A percentile compares a stretch with the other conserved stretches of the same genome.
Evolutionary conservation across 805 yeast species (phyloP).

Genomic region (Candida piceae): DNA sequence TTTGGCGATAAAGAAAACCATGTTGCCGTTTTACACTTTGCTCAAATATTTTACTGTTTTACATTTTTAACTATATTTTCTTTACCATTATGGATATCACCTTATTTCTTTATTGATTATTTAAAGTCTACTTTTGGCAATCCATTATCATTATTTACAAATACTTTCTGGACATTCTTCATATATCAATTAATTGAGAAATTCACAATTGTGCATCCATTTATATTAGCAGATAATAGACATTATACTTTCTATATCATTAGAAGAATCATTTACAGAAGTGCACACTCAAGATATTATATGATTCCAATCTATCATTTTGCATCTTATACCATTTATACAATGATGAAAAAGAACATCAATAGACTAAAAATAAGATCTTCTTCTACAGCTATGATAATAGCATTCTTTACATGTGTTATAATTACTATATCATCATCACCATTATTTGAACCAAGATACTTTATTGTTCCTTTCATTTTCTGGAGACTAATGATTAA

Average conservation of each 20-base stretch:
- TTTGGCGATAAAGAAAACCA: conserved; percentile 92
- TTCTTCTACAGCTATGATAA: conserved; percentile 34
- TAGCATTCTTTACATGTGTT: conserved; percentile 49
- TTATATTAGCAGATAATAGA: conserved; percentile 87
- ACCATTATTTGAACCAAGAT: conserved; percentile 91
- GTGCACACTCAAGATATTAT: conserved; percentile 41
- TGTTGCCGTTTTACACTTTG: conserved; percentile 60
- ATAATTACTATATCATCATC: conserved; percentile 72
- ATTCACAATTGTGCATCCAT: conserved; percentile 81
- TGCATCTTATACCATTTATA: conserved; percentile 23
- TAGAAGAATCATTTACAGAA: conserved; percentile 54
- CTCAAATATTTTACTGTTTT: conserved; percentile 77
- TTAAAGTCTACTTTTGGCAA: conserved; percentile 26
- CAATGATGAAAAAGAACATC: conserved; percentile 12
- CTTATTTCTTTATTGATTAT: conserved; percentile 37
- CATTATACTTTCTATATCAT: conserved; percentile 88
- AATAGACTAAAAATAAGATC: conserved; percentile 9
- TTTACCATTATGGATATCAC: conserved; percentile 67
- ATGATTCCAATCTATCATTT: conserved; percentile 73
- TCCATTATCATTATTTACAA: conserved; percentile 14
- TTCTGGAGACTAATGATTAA: conserved; percentile 62
- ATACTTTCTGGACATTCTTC: conserved; percentile 17
- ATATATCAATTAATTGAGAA: conserved; percentile 46
- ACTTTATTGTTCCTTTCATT: conserved; percentile 76
- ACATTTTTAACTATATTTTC: conserved; percentile 61